Base-by-base conservation (phyloP, 257 asterid species). In the Solanum acaule region DNA sequence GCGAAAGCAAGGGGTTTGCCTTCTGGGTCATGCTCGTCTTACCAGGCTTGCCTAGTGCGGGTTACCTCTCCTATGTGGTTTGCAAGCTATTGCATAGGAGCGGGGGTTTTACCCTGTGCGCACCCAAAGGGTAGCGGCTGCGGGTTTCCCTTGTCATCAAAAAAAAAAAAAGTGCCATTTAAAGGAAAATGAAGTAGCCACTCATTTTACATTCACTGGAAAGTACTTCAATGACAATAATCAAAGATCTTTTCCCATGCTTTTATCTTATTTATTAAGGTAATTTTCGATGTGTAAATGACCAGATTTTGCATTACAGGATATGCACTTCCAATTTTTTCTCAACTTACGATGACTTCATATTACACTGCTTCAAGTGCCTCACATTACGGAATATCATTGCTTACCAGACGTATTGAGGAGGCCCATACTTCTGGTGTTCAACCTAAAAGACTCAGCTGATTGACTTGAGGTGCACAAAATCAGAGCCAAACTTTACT, bases 281-380 rank as follows among this genome's bases (percentile, higher is more conserved):
- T 2, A 72, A 38, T 77, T n/a, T 40, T 40, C 15, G 1, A 8
- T n/a, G 35, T 77, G 61, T 77, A 40, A 40, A 13, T 42, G 37
- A 42, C 84, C 23, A 78, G 34, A 78, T 78, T 78, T 13, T 83
- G 70, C 68, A 70, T 87, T 89, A 82, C 96, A 95, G 99, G 96
- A 40, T 94, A 90, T 90, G 95, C 95, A 67, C 94, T 96, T 88
- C 99, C 99, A 12, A 89, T 84, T 91, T 94, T 96, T 89, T 82
- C 98, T 44, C 99, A 95, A 89, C 94, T 96, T 88, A 91, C 94
- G 6, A 94, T 95, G 91, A 90, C 96, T 76, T 94, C 99, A 82
- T 96, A 96, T 81, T 95, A 94, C 79, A 94, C 96, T 88, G 93
- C 98, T 72, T 95, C 98, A 90, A 95, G 98, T 89, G 93, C 96